A percentile compares a stretch with the other conserved stretches of the same genome.
These are phyloP conservation scores for Boletellus sp. DNA, from an alignment of 1,284 basidiomycete species.

Conservation along the genomic window DNA sequence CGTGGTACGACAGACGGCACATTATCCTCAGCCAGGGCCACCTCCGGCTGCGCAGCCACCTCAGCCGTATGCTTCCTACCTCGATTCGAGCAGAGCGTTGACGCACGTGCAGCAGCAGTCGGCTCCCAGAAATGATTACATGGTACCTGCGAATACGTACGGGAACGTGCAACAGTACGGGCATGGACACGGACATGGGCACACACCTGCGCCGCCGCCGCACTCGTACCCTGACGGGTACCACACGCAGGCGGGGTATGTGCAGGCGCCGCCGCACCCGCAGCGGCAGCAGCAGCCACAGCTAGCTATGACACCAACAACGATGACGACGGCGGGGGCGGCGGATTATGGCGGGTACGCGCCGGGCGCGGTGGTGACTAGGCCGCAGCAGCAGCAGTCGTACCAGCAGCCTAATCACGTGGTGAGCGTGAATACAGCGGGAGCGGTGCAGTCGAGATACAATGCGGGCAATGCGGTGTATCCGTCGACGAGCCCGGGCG, in stretches of 20 bases:
- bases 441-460: too few relatives aligned
- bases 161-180: conserved; percentile 7
- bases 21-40: conserved; percentile 12
- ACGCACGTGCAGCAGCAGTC: conserved; percentile 13
- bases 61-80: conserved; percentile 21
- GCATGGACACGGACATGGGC: conserved; percentile 19
- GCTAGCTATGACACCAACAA: too few relatives aligned
- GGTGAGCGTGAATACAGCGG: neutral
- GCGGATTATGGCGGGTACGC: too few relatives aligned
- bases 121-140: conserved; percentile 22
- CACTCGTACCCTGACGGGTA: conserved; percentile 16
- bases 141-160: conserved; percentile 11
- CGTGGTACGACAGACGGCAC: conserved; percentile 3
- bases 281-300: conserved; percentile 1
- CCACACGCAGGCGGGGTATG: conserved; percentile 1
- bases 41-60: conserved; percentile 16
- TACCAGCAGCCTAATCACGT: conserved; percentile 11
- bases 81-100: conserved; percentile 14
- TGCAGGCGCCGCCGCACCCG: conserved; percentile 6
- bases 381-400: neutral
- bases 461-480: conserved; percentile 8
- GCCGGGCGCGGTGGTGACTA: too few relatives aligned
- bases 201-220: neutral
- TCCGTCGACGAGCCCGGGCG: conserved; percentile 22
- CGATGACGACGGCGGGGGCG: too few relatives aligned